These are phyloP conservation scores for Cladosporium colombiae DNA, from an alignment of 2,329 filamentous ascomycete species.

Conservation along the genomic window DNA sequence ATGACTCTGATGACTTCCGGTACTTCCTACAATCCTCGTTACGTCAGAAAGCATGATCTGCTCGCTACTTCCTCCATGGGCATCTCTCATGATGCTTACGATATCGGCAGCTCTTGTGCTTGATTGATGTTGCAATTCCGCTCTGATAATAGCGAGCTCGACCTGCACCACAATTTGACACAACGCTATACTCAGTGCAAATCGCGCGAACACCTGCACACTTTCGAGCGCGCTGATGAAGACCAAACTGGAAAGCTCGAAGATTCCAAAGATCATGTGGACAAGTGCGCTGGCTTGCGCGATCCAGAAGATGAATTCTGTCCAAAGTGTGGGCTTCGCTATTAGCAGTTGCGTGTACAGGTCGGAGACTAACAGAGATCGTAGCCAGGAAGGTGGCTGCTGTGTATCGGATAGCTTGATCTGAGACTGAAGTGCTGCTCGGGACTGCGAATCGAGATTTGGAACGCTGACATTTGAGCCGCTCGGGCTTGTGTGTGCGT, in stretches of 20 bases:
- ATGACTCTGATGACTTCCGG: background rate
- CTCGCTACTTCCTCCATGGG: background rate
- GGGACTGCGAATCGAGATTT: too few species aligned
- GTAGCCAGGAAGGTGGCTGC: background rate
- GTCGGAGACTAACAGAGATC: background rate
- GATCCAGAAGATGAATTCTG: constrained; percentile 1
- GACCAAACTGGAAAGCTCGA: constrained; percentile 10
- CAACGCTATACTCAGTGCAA: background rate
- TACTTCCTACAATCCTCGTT: background rate
- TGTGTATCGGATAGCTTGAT: background rate
- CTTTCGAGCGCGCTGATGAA: constrained; percentile 11
- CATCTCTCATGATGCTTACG: background rate
- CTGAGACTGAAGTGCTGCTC: too few species aligned
- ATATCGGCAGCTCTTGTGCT: background rate
- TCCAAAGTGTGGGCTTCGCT: background rate
- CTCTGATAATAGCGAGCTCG: background rate
- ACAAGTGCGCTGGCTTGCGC: background rate
- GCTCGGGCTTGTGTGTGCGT: too few species aligned
- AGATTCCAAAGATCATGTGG: constrained; percentile 14
- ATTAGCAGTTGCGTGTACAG: background rate
- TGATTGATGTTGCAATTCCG: background rate
- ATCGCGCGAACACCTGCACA: background rate
- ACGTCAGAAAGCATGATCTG: background rate
- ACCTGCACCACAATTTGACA: constrained; percentile 5
- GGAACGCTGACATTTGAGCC: too few species aligned